Evolutionary conservation across 1,284 basidiomycete species (phyloP), one percentile per base, ranked within the genome.

Genomic region (Apiotrichum veenhuisii): DNA sequence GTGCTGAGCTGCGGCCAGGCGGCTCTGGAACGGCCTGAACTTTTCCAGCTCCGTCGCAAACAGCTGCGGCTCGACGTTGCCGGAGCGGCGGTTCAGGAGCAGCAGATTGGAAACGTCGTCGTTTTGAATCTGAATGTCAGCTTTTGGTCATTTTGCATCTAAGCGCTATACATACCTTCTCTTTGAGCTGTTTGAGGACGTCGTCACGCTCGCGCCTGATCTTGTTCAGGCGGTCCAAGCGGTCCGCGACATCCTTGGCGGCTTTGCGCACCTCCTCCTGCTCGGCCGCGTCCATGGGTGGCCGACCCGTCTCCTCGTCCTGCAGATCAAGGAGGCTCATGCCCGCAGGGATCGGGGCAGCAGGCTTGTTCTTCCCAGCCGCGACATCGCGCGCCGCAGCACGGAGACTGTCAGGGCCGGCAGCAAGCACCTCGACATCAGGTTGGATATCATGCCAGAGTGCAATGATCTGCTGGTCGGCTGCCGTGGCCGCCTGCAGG

Each of bases 101-200:
- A 98, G 83, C 0, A 97, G 81, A 71, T 96, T 92, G 0, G 94
- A 98, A 11, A 98, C 95, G 68, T 98, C 96, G 76, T 98, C 96
- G 30, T 83, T 82, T 83, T 97, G 96, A 46, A 98, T 85, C 90
- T 94, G 69, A 8, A 5, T 11, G 41, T 54, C 30, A 50, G 50
- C 26, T 18, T n/a, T n/a, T 5, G 20, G 4, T 34, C 25, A 12
- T 15, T 15, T 25, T 25, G 22, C 36, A 10, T n/a, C n/a, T n/a
- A n/a, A n/a, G 18, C 26, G 17, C 2, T 1, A 17, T 26, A 47
- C 68, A 44, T 15, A 75, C 72, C 67, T 77, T 77, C 47, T 96
- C 91, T 74, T 98, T 98, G 48, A 98, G 80, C 72, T 98, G 93
- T 71, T 89, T 91, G 47, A 98, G 79, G 0, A 93, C 86, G 59